Percentiles rank a stretch among this genome's conserved stretches.
phyloP scores from a whole-genome alignment of 495 filamentous ascomycete genomes.

The Aspergillus haitiensis region DNA sequence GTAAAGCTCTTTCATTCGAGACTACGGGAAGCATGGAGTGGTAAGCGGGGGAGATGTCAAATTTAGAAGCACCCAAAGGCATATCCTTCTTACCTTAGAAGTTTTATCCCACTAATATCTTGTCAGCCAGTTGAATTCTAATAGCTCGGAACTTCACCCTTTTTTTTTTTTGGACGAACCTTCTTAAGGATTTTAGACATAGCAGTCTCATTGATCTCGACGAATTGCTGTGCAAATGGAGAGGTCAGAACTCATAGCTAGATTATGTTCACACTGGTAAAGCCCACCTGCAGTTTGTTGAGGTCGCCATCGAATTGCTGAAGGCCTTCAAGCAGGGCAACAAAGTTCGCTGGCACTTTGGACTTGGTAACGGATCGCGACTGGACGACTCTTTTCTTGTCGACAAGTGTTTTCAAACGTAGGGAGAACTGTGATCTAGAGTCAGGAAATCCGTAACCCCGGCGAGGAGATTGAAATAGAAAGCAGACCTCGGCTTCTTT shows the following conservation, averaged over 20 bases:
- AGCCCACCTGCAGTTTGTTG: conserved; percentile 79
- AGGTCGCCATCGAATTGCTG: conserved; percentile 94
- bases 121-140: conserved; percentile 25
- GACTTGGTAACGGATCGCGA: conserved; percentile 71
- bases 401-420: conserved; percentile 83
- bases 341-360: conserved; percentile 85
- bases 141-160: not conserved
- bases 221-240: conserved; percentile 67
- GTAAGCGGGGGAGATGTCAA: conserved; percentile 17
- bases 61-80: not conserved
- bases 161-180: conserved; percentile 50
- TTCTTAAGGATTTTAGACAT: conserved; percentile 99
- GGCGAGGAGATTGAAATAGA: not conserved
- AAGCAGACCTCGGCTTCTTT: conserved; percentile 90
- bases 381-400: conserved; percentile 89
- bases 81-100: conserved; percentile 65
- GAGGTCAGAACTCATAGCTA: conserved; percentile 1
- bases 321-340: conserved; percentile 91
- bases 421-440: conserved; percentile 70
- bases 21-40: conserved; percentile 45
- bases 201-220: conserved; percentile 94
- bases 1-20: conserved; percentile 95
- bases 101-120: conserved; percentile 88
- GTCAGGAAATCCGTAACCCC: conserved; percentile 9
- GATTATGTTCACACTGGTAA: not conserved